Conservation (phyloP, 2,329 filamentous ascomycete species). For the Hypocrella siamensis region DNA sequence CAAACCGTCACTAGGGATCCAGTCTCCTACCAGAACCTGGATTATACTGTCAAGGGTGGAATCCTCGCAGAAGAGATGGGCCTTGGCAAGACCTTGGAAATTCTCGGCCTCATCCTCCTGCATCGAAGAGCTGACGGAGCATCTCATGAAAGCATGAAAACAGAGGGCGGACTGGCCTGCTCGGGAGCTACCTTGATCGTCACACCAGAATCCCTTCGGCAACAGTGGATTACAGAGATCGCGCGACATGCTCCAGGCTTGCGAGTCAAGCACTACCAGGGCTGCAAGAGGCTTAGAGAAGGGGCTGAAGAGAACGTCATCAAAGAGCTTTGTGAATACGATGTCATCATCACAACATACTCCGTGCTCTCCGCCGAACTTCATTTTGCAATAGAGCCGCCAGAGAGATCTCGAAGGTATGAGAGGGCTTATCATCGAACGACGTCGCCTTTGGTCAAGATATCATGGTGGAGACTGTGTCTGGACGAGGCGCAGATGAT, state of each 20-base stretch:
- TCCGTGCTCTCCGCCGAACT: conserved; percentile 64
- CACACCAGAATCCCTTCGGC: conserved; percentile 36
- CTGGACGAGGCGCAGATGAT: conserved; percentile 82
- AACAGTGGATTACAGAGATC: conserved; percentile 49
- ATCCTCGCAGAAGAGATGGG: conserved; percentile 75
- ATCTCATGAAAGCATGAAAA: conserved; percentile 14
- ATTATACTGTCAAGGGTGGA: conserved; percentile 36
- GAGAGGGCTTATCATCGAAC: conserved; percentile 48
- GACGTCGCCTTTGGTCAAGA: conserved; percentile 61
- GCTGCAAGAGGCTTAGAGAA: conserved; percentile 21
- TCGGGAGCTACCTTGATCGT: conserved; percentile 47
- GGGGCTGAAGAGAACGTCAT: conserved; percentile 23
- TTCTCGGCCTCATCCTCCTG: conserved; percentile 53
- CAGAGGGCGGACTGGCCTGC: conserved; percentile 26
- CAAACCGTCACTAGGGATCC: conserved; percentile 39
- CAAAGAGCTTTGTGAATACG: conserved; percentile 29
- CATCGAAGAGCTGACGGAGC: conserved; percentile 22
- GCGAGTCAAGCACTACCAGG: conserved; percentile 39
- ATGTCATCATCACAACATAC: conserved; percentile 51
- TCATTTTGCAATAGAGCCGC: conserved; percentile 56
- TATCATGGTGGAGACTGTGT: conserved; percentile 78
- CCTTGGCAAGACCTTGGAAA: conserved; percentile 64
- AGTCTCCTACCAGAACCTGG: conserved; percentile 22
- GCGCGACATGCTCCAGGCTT: conserved; percentile 40
- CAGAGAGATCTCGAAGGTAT: conserved; percentile 51